These are phyloP conservation scores for Sclerotinia glacialis DNA, from an alignment of 2,329 filamentous ascomycete species.

Conservation along the genomic window DNA sequence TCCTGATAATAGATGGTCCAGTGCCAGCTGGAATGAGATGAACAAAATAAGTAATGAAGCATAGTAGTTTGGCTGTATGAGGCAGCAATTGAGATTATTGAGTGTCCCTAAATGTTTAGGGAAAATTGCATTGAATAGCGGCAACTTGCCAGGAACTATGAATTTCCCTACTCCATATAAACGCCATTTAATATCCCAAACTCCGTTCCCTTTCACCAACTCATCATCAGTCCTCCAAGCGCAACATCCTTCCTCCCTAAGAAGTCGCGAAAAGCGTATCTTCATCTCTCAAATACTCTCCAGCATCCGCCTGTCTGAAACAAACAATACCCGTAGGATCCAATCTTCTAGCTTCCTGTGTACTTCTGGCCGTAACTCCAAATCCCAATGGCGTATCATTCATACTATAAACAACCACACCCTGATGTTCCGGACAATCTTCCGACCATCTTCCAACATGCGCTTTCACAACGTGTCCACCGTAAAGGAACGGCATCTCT, in stretches of 20 bases:
- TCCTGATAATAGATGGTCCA: no score
- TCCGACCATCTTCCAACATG: constrained; percentile 78
- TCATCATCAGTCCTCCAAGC: background rate
- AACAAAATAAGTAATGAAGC: background rate
- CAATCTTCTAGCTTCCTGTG: constrained; percentile 75
- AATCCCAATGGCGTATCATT: constrained; percentile 93
- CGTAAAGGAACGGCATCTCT: constrained; percentile 96
- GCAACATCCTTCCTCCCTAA: constrained; percentile 22
- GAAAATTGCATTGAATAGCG: background rate
- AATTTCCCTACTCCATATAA: constrained; percentile 8
- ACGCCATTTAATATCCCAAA: constrained; percentile 19
- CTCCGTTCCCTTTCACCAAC: constrained; percentile 10
- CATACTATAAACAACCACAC: constrained; percentile 87
- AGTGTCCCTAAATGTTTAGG: background rate
- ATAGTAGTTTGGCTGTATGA: background rate
- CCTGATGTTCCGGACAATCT: constrained; percentile 90
- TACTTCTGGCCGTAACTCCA: constrained; percentile 84
- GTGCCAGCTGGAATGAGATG: no score
- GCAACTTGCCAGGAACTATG: constrained; percentile 11
- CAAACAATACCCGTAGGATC: constrained; percentile 88
- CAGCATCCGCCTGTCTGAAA: constrained; percentile 90
- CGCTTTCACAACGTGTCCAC: constrained; percentile 81
- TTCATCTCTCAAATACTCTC: constrained; percentile 89
- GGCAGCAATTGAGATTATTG: background rate
- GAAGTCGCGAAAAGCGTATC: constrained; percentile 59